Conservation (phyloP, 371 early-diverging fungal genomes). For the Capillidium heterosporum region DNA sequence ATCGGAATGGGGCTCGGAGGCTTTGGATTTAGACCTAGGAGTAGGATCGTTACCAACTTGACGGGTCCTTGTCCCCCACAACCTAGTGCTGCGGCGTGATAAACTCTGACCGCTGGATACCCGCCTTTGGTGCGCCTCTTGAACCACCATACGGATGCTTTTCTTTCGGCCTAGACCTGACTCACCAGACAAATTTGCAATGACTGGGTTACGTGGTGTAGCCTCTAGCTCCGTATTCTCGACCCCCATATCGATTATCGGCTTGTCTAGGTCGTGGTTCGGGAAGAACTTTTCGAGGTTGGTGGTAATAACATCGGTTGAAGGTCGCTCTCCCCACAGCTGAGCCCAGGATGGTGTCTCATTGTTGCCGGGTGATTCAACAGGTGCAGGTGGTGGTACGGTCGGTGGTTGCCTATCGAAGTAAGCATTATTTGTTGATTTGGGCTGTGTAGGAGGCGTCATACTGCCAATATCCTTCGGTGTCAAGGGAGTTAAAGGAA, state of each 20-base stretch:
- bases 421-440: neutral
- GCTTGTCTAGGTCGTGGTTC: conserved; percentile 54
- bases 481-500: neutral
- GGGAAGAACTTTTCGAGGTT: conserved; percentile 59
- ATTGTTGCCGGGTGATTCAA: neutral
- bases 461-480: neutral
- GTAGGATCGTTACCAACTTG: neutral
- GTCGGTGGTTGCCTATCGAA: too few species aligned
- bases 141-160: conserved; percentile 8
- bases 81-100: neutral
- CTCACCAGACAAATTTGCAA: neutral
- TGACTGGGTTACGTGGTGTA: neutral
- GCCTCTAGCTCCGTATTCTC: neutral
- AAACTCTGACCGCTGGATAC: neutral
- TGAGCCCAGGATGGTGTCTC: conserved; percentile 3
- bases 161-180: conserved; percentile 1
- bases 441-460: neutral
- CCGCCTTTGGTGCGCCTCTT: conserved; percentile 1
- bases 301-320: conserved; percentile 46
- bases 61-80: conserved; percentile 6
- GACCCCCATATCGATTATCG: conserved; percentile 17
- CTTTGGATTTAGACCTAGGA: conserved; percentile 10
- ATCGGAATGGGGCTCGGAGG: conserved; percentile 11
- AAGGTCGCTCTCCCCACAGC: conserved; percentile 51
- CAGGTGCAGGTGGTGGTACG: neutral